A percentile compares a stretch with the other conserved stretches of the same genome.
phyloP scores from a whole-genome alignment of 148 eudicot genomes.

The Amaranthus cruentus region DNA sequence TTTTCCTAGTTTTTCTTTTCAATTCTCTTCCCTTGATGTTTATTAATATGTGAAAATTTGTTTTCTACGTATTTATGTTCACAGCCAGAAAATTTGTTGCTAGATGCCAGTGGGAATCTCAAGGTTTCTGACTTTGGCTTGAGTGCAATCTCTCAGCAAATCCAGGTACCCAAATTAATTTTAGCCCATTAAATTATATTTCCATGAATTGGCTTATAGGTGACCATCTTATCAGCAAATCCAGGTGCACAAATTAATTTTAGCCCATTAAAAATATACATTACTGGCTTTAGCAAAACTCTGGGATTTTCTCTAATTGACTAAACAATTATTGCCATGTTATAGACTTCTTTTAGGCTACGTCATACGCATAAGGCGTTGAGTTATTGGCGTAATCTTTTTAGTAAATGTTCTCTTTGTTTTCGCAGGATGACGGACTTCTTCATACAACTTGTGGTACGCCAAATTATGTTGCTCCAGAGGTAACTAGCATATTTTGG shows the following conservation, averaged over 20 bases:
- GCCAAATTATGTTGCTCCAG: slow-evolving; percentile 98
- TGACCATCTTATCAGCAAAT: not conserved
- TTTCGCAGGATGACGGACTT: slow-evolving; percentile 82
- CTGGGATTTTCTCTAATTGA: not conserved
- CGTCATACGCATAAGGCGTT: not conserved
- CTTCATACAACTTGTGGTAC: slow-evolving; percentile 99
- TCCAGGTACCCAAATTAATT: slow-evolving; percentile 48
- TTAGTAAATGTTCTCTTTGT: not conserved
- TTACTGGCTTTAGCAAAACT: not conserved
- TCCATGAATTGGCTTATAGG: not conserved
- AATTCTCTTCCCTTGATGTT: not conserved
- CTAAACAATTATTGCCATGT: not conserved
- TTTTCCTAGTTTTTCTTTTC: not conserved
- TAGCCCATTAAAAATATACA: not conserved
- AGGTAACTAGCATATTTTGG: slow-evolving; percentile 38
- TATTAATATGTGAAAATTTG: not conserved
- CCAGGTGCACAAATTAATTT: too few species aligned
- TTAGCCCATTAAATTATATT: not conserved
- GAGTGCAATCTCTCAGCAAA: slow-evolving; percentile 95
- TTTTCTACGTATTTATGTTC: slow-evolving; percentile 6
- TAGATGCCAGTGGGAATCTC: slow-evolving; percentile 77
- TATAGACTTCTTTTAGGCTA: not conserved
- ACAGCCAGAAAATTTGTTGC: slow-evolving; percentile 89
- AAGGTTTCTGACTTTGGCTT: slow-evolving; percentile 98
- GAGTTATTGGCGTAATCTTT: not conserved